Evolutionary conservation across 768 basidiomycete species (phyloP).

Genomic region (Lactifluus hygrophoroides): DNA sequence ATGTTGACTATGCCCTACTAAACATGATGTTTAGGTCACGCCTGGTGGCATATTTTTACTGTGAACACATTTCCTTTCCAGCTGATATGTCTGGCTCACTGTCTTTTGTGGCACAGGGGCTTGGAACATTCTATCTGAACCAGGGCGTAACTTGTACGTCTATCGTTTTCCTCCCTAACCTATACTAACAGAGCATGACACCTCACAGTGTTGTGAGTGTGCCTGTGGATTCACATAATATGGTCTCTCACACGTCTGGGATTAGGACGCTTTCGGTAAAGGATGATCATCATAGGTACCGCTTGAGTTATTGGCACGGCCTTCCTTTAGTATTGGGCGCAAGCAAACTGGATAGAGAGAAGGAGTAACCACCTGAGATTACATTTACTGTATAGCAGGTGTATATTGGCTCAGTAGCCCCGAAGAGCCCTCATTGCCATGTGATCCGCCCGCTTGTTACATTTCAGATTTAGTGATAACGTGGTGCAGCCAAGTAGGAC

Average conservation of each 20-base stretch:
- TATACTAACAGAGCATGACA: neutral
- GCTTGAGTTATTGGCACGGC: conserved; percentile 34
- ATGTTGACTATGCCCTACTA: neutral
- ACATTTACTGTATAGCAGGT: neutral
- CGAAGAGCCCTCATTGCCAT: neutral
- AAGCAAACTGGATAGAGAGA: neutral
- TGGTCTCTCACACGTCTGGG: neutral
- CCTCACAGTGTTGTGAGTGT: conserved; percentile 24
- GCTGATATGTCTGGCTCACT: neutral
- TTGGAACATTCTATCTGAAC: conserved; percentile 28
- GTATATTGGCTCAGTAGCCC: neutral
- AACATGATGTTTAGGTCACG: conserved; percentile 39
- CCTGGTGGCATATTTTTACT: conserved; percentile 70
- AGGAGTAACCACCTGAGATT: neutral
- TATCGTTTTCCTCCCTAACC: neutral
- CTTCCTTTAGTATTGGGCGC: conserved; percentile 32
- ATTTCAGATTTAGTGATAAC: neutral
- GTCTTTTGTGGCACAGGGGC: conserved; percentile 20
- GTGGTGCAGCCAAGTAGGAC: neutral
- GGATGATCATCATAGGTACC: conserved; percentile 45
- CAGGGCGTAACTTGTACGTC: conserved; percentile 29
- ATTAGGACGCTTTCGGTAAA: conserved; percentile 51
- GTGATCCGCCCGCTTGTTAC: neutral
- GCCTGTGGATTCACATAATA: neutral
- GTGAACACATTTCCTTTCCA: conserved; percentile 29